Conservation (phyloP, 2,329 filamentous ascomycete genomes). For the Alternaria ethzedia region DNA sequence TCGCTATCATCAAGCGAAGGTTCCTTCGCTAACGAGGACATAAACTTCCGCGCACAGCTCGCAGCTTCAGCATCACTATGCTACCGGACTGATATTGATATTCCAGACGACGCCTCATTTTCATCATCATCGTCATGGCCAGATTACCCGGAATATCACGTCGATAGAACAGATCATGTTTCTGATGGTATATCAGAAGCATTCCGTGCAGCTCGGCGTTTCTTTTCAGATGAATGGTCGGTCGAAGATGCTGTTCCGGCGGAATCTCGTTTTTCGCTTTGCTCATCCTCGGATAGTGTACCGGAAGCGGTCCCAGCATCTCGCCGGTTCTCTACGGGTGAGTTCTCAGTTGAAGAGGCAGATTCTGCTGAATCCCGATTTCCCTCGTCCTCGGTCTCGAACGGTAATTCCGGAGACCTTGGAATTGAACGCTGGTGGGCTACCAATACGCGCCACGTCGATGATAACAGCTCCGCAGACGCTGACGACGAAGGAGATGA, state of each 20-base stretch:
- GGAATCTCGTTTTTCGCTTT: background rate
- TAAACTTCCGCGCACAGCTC: background rate
- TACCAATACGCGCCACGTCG: background rate
- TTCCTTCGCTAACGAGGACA: background rate
- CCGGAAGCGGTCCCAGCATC: background rate
- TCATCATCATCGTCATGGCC: background rate
- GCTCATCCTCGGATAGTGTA: background rate
- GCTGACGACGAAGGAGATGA: background rate
- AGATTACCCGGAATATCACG: background rate
- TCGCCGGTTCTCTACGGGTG: background rate
- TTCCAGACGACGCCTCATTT: background rate
- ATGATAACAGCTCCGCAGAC: background rate
- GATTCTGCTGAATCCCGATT: background rate
- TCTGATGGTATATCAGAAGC: background rate
- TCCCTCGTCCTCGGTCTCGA: background rate
- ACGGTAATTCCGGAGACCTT: background rate
- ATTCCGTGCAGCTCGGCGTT: background rate
- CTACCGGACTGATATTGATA: background rate
- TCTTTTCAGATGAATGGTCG: background rate
- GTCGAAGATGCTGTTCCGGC: background rate
- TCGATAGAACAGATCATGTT: background rate
- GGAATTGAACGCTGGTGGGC: background rate
- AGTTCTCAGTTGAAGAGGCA: background rate
- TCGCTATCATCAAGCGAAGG: background rate
- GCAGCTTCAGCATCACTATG: background rate